Conservation (phyloP, 192 early-diverging fungal genomes). For the Ambispora gerdemannii region DNA sequence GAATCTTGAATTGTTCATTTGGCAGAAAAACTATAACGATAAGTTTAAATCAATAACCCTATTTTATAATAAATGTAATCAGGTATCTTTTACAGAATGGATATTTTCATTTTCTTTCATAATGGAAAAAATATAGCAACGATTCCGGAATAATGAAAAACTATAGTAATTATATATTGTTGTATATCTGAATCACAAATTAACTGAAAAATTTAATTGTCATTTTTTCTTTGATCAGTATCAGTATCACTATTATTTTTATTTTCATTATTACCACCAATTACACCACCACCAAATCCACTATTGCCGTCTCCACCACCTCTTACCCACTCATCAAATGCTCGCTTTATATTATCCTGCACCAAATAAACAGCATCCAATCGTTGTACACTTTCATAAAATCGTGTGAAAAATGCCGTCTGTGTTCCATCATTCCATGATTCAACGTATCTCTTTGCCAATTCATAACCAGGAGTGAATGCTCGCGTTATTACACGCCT, state of each 20-base stretch:
- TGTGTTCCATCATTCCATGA: slow-evolving; percentile 47
- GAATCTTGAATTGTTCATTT: no score
- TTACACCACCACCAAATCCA: neutral
- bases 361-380: slow-evolving; percentile 42
- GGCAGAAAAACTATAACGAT: no score
- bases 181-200: no score
- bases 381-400: slow-evolving; percentile 37
- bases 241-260: neutral
- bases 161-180: no score
- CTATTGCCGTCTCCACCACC: neutral
- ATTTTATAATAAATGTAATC: no score
- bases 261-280: neutral
- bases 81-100: no score
- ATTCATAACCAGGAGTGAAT: slow-evolving; percentile 36
- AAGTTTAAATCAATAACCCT: no score
- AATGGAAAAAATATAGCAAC: no score
- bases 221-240: no score
- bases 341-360: slow-evolving; percentile 33
- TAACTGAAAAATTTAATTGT: no score
- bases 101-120: no score
- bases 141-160: no score
- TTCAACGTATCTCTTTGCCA: slow-evolving; percentile 36
- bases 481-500: slow-evolving; percentile 30
- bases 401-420: slow-evolving; percentile 39
- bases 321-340: slow-evolving; percentile 18